Percentiles rank a stretch among this genome's conserved stretches.
Evolutionary conservation across 257 asterid species (phyloP).

Genomic region (Capsicum baccatum): DNA sequence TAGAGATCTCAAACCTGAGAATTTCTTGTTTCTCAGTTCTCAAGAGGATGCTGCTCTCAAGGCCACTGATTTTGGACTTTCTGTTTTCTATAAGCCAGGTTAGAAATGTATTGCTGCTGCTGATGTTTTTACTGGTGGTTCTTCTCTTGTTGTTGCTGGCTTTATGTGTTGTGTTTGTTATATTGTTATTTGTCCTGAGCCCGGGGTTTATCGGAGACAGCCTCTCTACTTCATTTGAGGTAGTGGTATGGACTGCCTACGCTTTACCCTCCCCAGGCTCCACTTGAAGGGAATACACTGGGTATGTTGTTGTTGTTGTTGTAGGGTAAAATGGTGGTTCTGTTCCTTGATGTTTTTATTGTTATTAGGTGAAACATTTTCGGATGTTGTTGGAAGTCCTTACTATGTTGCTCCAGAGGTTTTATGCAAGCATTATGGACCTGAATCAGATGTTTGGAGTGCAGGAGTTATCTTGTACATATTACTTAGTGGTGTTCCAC

Average conservation of each 20-base stretch:
- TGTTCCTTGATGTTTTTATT: background rate
- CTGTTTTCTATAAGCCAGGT: constrained; percentile 93
- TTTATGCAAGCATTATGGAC: constrained; percentile 88
- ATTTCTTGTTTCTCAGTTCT: constrained; percentile 71
- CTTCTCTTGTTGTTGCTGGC: no score
- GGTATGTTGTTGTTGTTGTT: no score
- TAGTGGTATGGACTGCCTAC: no score
- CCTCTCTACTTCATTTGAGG: no score
- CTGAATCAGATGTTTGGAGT: constrained; percentile 95
- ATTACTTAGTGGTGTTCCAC: constrained; percentile 94
- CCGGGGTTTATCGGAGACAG: no score
- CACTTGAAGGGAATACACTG: no score
- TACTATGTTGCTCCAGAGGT: constrained; percentile 97
- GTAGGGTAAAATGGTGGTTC: background rate
- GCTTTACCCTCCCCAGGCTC: no score
- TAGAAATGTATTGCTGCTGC: background rate
- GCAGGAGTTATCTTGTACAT: constrained; percentile 94
- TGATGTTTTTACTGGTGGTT: no score
- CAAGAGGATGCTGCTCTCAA: constrained; percentile 85
- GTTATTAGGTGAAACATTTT: constrained; percentile 69
- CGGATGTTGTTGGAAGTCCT: constrained; percentile 95
- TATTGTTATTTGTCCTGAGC: no score
- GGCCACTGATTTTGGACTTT: constrained; percentile 93
- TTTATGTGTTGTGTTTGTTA: no score
- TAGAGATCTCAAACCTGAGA: constrained; percentile 92